Evolutionary conservation across 805 yeast genomes (phyloP), one percentile per base, ranked within the genome.

Genomic region (Spathaspora arborariae): DNA sequence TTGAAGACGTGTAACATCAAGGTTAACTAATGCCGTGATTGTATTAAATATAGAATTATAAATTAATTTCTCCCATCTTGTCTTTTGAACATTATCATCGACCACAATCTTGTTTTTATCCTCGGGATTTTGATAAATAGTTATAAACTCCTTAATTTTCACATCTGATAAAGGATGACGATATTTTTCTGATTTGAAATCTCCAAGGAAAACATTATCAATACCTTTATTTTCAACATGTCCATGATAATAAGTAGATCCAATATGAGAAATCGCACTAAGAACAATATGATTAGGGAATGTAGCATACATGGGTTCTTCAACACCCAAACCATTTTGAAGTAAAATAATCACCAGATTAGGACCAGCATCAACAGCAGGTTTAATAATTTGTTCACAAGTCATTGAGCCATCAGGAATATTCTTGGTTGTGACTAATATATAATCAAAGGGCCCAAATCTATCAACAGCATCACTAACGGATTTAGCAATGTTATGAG

Each of bases 261-360:
- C 68, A 39, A 70, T 64, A 47, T 61, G 57, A 0, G 68, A 56
- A 4, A 70, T 70, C 1, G 70, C 75, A 50, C 70, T 63, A 37
- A 70, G 49, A 1, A 71, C 56, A 11, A 67, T 41, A 47, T 68
- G 63, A 2, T 57, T 34, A 4, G 76, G 75, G 50, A 52, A 71
- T 42, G 55, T 54, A 22, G 53, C 50, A 24, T 63, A 50, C 57
- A 68, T 61, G 1, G 70, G 66, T 13, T 45, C 43, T 19, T 68
- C 75, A 21, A 71, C 67, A 20, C 59, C 67, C 21, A 70, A 54
- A 2, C 76, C 76, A 51, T 72, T 72, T 51, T 72, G 76, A 10
- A 70, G 51, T 40, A 72, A 63, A 5, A 72, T 54, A 20, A 72
- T 63, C 4, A 40, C 42, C 7, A 59, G 54, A 10, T 72, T 57